phyloP scores from a whole-genome alignment of 2,329 filamentous ascomycete species.

The Teratosphaeria gauchensis region DNA sequence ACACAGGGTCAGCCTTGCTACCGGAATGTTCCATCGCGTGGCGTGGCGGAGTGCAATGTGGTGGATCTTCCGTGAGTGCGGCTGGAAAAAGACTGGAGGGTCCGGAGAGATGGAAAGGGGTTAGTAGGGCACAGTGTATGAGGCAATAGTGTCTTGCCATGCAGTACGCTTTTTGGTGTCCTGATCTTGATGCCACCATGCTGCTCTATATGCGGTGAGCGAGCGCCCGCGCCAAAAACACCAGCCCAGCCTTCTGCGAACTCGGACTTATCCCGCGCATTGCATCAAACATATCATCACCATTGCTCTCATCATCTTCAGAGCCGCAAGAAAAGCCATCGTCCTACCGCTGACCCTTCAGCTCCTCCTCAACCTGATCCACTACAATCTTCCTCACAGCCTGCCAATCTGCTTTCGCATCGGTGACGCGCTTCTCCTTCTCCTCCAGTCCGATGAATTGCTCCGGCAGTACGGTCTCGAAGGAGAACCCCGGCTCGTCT shows the following conservation, averaged over 20 bases:
- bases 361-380: conserved; percentile 52
- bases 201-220: not conserved
- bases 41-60: not conserved
- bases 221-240: not conserved
- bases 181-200: not conserved
- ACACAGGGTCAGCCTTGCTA: too few species aligned
- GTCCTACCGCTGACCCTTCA: conserved; percentile 9
- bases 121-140: not conserved
- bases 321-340: not conserved
- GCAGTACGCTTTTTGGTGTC: not conserved
- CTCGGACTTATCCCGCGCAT: not conserved
- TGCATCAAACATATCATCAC: not conserved
- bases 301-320: not conserved
- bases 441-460: conserved; percentile 74
- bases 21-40: too few species aligned
- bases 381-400: conserved; percentile 67
- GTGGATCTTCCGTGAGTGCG: not conserved
- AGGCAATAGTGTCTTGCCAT: not conserved
- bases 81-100: too few species aligned
- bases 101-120: not conserved
- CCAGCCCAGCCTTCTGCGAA: not conserved
- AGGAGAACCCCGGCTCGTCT: conserved; percentile 62
- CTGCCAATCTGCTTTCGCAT: conserved; percentile 60
- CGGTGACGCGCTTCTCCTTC: conserved; percentile 63
- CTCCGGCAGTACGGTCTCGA: conserved; percentile 65